phyloP scores from a whole-genome alignment of 148 eudicot genomes.

The Nepenthes gracilis region DNA sequence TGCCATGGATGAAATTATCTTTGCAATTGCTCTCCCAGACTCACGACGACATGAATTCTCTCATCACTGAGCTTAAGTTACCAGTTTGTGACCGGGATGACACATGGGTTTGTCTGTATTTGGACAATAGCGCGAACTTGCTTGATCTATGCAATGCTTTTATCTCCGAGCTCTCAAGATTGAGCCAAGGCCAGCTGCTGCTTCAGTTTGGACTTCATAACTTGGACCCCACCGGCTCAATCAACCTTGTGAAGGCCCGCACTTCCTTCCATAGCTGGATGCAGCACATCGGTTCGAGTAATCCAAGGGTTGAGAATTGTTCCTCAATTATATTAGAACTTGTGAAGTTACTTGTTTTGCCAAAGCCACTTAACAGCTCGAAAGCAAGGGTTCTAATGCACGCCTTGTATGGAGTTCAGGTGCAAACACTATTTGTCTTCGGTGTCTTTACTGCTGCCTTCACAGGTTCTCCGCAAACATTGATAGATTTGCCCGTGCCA shows the following conservation, averaged over 20 bases:
- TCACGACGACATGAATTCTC: slow-evolving; percentile 32
- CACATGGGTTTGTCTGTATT: slow-evolving; percentile 44
- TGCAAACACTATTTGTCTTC: slow-evolving; percentile 33
- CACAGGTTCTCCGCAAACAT: slow-evolving; percentile 32
- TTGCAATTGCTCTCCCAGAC: slow-evolving; percentile 33
- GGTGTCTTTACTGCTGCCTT: slow-evolving; percentile 34
- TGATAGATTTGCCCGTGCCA: slow-evolving; percentile 22
- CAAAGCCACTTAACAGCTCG: slow-evolving; percentile 41
- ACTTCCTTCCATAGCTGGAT: slow-evolving; percentile 45
- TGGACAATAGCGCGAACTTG: slow-evolving; percentile 44
- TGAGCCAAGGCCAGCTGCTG: slow-evolving; percentile 36
- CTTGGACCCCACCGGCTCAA: slow-evolving; percentile 11
- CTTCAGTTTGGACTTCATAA: slow-evolving; percentile 33
- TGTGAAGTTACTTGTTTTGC: slow-evolving; percentile 23
- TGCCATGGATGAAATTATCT: slow-evolving; percentile 47
- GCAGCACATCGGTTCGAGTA: slow-evolving; percentile 29
- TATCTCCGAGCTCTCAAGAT: slow-evolving; percentile 33
- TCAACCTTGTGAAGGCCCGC: slow-evolving; percentile 16
- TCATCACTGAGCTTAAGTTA: slow-evolving; percentile 41
- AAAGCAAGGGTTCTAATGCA: slow-evolving; percentile 50
- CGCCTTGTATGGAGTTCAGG: slow-evolving; percentile 58
- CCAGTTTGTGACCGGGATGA: slow-evolving; percentile 51
- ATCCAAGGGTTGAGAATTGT: slow-evolving; percentile 33
- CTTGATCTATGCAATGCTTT: slow-evolving; percentile 48
- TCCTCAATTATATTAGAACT: slow-evolving; percentile 24